phyloP scores from a whole-genome alignment of 495 filamentous ascomycete species.

The Cryomyces minteri region DNA sequence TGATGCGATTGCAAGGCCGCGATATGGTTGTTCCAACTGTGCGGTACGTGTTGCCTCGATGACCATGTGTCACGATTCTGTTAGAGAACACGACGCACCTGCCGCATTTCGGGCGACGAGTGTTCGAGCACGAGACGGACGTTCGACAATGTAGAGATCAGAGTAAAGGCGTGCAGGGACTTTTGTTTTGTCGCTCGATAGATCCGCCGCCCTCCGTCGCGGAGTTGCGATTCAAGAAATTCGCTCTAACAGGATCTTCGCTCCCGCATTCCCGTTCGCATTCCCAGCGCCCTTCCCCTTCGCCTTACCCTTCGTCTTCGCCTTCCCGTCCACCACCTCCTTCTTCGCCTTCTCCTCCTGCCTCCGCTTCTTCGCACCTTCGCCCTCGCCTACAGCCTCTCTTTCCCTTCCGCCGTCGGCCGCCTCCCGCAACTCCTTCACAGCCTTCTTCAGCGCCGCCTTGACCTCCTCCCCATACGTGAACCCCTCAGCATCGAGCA shows the following conservation, averaged over 20 bases:
- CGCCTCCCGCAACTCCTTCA: constrained; percentile 32
- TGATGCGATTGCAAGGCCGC: too few relatives aligned
- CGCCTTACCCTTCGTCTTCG: constrained; percentile 20
- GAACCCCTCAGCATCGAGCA: constrained; percentile 70
- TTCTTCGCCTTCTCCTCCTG: constrained; percentile 13
- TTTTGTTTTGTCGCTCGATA: too few relatives aligned
- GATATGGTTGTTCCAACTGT: too few relatives aligned
- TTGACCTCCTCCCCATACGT: constrained; percentile 42
- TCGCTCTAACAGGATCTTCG: constrained; percentile 28
- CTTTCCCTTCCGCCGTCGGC: constrained; percentile 17
- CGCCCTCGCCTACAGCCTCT: constrained; percentile 19
- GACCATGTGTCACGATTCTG: too few relatives aligned
- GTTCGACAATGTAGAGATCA: too few relatives aligned
- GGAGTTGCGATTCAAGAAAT: constrained; percentile 6
- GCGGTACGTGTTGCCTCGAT: too few relatives aligned
- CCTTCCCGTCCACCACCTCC: constrained; percentile 13
- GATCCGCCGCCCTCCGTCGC: too few relatives aligned
- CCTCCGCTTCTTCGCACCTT: constrained; percentile 7
- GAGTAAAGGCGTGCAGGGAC: too few relatives aligned
- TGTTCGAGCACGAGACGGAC: too few relatives aligned
- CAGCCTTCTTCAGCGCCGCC: constrained; percentile 40
- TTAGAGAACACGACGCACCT: too few relatives aligned
- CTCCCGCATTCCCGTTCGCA: constrained; percentile 29
- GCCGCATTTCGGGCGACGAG: too few relatives aligned
- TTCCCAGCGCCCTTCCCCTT: constrained; percentile 1